A percentile compares a stretch with the other conserved stretches of the same genome.
phyloP scores from a whole-genome alignment of 768 basidiomycete genomes.

The Pluteus cervinus region DNA sequence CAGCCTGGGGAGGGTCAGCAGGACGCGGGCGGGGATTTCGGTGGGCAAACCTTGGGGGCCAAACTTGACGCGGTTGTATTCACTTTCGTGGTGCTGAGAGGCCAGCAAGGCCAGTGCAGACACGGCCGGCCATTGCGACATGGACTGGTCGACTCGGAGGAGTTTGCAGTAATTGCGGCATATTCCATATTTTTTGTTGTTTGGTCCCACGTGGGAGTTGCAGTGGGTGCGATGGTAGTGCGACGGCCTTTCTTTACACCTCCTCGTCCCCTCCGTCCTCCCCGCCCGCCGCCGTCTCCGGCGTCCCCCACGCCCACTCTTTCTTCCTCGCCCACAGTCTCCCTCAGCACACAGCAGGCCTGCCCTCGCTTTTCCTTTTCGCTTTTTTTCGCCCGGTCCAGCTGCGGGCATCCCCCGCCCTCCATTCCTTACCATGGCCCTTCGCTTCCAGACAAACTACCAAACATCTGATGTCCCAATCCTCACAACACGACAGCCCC shows the following conservation, averaged over 20 bases:
- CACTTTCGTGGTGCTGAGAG: constrained; percentile 69
- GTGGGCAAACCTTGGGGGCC: constrained; percentile 33
- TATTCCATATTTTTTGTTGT: constrained; percentile 12
- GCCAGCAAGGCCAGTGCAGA: constrained; percentile 48
- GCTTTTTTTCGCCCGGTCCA: constrained; percentile 16
- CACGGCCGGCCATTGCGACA: constrained; percentile 2
- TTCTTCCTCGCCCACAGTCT: constrained; percentile 16
- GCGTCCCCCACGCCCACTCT: background rate
- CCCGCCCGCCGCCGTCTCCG: no score
- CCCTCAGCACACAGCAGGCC: constrained; percentile 13
- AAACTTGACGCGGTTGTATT: constrained; percentile 66
- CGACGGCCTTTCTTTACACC: background rate
- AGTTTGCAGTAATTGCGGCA: constrained; percentile 4
- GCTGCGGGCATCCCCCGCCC: constrained; percentile 3
- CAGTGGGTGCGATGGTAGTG: background rate
- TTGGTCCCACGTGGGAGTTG: no score
- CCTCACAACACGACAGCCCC: constrained; percentile 53
- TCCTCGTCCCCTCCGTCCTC: constrained; percentile 1
- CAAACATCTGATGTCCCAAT: constrained; percentile 61
- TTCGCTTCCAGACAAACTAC: constrained; percentile 50
- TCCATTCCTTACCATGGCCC: constrained; percentile 36
- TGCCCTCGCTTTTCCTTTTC: constrained; percentile 13
- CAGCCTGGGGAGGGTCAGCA: constrained; percentile 35
- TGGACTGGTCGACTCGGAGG: constrained; percentile 5
- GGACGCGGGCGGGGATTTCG: constrained; percentile 1